A percentile compares a stretch with the other conserved stretches of the same genome.
These are phyloP conservation scores for Sporobolomyces phaffii DNA, from an alignment of 768 basidiomycete genomes.

Conservation along the genomic window DNA sequence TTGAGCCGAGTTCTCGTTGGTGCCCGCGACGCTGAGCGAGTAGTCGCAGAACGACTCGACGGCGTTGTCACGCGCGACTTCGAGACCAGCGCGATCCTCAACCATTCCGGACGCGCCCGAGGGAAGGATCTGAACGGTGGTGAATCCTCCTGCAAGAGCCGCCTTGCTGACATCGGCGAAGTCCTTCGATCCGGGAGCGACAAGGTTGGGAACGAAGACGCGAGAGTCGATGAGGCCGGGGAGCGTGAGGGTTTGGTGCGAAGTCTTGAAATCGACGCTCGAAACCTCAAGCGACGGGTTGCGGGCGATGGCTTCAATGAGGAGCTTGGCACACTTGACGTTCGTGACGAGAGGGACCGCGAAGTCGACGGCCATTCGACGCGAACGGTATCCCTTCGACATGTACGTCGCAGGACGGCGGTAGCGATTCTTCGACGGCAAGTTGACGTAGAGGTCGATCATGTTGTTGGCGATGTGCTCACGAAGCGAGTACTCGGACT, in stretches of 20 bases:
- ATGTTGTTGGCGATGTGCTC: slow-evolving; percentile 76
- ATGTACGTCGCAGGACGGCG: slow-evolving; percentile 94
- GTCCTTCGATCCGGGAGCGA: slow-evolving; percentile 55
- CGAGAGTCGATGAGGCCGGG: slow-evolving; percentile 86
- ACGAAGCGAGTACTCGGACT: slow-evolving; percentile 93
- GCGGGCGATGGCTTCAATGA: slow-evolving; percentile 77
- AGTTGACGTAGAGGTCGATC: slow-evolving; percentile 99
- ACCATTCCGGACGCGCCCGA: slow-evolving; percentile 60
- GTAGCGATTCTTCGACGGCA: slow-evolving; percentile 95
- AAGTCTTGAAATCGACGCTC: slow-evolving; percentile 85
- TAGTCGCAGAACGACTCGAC: slow-evolving; percentile 76
- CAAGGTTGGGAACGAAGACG: slow-evolving; percentile 72
- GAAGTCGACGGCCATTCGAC: slow-evolving; percentile 98
- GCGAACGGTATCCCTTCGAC: slow-evolving; percentile 91
- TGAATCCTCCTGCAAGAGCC: slow-evolving; percentile 83
- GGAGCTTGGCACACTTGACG: slow-evolving; percentile 95
- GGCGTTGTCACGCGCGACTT: slow-evolving; percentile 62
- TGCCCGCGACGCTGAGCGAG: slow-evolving; percentile 71
- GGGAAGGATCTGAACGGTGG: slow-evolving; percentile 72
- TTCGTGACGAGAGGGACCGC: slow-evolving; percentile 96
- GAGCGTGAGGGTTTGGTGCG: slow-evolving; percentile 80
- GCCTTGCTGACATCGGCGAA: slow-evolving; percentile 67
- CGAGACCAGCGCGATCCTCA: slow-evolving; percentile 62
- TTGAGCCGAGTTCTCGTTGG: slow-evolving; percentile 56
- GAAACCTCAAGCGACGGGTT: slow-evolving; percentile 87